Percentiles rank a stretch among this genome's conserved stretches.
Evolutionary conservation across 495 filamentous ascomycete species (phyloP).

Genomic region (Pyrenula massariospora): DNA sequence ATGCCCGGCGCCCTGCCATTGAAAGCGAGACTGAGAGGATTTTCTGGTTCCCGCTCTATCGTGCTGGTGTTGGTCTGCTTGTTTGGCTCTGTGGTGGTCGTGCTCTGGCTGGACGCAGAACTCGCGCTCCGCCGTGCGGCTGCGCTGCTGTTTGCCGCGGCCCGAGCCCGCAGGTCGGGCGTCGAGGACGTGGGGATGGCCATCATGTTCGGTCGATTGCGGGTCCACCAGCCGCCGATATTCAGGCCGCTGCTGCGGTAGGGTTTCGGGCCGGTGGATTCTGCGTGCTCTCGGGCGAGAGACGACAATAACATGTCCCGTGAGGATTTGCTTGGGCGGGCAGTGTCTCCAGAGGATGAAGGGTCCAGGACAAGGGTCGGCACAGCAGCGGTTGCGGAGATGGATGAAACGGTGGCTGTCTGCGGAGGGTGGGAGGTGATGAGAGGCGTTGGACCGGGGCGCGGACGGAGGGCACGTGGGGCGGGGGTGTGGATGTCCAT

Average conservation of each 20-base stretch:
- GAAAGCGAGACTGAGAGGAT: constrained; percentile 6
- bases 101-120: background rate
- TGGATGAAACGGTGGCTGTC: background rate
- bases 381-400: background rate
- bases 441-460: constrained; percentile 27
- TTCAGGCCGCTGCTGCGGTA: background rate
- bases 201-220: constrained; percentile 16
- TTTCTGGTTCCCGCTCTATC: constrained; percentile 10
- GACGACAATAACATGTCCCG: background rate
- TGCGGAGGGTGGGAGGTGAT: constrained; percentile 22
- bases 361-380: constrained; percentile 3
- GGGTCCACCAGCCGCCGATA: background rate
- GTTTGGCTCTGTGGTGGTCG: background rate
- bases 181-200: constrained; percentile 11
- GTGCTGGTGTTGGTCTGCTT: constrained; percentile 3
- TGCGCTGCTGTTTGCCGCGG: constrained; percentile 6
- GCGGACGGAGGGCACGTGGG: constrained; percentile 17
- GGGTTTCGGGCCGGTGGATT: background rate
- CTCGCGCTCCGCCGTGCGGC: constrained; percentile 1
- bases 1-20: constrained; percentile 29
- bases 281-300: background rate
- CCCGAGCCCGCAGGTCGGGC: background rate
- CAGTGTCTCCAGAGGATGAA: constrained; percentile 14
- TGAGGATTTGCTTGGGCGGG: constrained; percentile 7
- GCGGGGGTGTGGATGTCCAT: constrained; percentile 38